Evolutionary conservation across 441 rosid species (phyloP).

Genomic region (Erodium texanum): DNA sequence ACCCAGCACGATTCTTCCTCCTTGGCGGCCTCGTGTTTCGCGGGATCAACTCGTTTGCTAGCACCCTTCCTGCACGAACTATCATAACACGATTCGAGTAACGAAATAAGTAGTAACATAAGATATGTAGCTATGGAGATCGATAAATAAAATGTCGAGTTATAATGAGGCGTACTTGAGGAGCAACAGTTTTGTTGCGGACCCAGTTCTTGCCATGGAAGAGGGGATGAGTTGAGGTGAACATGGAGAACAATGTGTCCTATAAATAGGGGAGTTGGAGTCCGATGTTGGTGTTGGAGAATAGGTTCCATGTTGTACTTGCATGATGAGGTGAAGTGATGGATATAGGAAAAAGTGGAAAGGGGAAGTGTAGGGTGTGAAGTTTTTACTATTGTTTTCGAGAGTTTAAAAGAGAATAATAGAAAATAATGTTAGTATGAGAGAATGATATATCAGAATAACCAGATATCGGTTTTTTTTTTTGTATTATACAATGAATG

Average conservation of each 20-base stretch:
- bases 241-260: background rate
- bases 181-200: background rate
- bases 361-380: background rate
- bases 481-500: too few species aligned
- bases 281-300: background rate
- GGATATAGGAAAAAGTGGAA: background rate
- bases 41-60: background rate
- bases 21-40: too few species aligned
- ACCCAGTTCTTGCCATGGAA: constrained; percentile 1
- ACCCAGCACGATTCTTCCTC: too few species aligned
- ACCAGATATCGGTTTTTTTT: too few species aligned
- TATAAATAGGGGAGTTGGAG: background rate
- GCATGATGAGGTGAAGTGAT: background rate
- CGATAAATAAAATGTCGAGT: too few species aligned
- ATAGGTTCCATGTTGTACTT: background rate
- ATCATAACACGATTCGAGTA: too few species aligned
- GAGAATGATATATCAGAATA: too few species aligned
- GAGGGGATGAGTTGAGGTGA: background rate
- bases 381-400: too few species aligned
- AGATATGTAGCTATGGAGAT: too few species aligned
- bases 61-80: background rate
- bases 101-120: too few species aligned
- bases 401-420: too few species aligned
- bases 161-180: background rate
- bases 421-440: too few species aligned